Conservation (phyloP, 140 eudicot species). For the Erigeron philadelphicus region DNA sequence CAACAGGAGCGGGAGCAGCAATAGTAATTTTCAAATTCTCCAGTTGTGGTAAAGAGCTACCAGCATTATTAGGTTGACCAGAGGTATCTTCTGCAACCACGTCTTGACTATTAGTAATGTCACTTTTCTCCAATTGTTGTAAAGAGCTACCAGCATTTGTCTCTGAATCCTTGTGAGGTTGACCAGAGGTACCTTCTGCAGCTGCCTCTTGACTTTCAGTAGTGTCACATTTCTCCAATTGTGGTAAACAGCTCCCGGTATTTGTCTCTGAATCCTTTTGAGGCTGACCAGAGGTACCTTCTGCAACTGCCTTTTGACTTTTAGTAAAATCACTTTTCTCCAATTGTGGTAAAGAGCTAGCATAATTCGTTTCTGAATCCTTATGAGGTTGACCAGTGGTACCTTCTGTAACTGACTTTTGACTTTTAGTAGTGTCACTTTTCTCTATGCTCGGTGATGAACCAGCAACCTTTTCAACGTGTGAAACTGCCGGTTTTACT, state of each 20-base stretch:
- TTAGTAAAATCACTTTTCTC: no score
- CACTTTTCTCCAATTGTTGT: constrained; percentile 33
- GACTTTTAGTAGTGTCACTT: no score
- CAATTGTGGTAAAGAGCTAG: no score
- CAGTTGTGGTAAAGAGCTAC: constrained; percentile 24
- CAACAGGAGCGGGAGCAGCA: constrained; percentile 24
- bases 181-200: constrained; percentile 30
- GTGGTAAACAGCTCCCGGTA: no score
- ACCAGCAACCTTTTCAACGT: constrained; percentile 39
- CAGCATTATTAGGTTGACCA: constrained; percentile 26
- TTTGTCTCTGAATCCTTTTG: no score
- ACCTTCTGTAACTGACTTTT: no score
- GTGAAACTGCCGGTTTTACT: constrained; percentile 45
- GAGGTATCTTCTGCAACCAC: constrained; percentile 34
- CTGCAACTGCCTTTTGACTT: no score
- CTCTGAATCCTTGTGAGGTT: constrained; percentile 26
- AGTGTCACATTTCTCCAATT: constrained; percentile 31
- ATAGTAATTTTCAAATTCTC: constrained; percentile 18
- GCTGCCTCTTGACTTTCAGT: constrained; percentile 30
- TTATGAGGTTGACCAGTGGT: no score
- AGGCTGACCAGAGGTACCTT: no score
- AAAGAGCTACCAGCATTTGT: constrained; percentile 25
- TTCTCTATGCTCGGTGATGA: not conserved
- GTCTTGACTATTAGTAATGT: constrained; percentile 28
- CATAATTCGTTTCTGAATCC: no score